Percentiles rank a stretch among this genome's conserved stretches.
These are phyloP conservation scores for Fusarium subtropicale DNA, from an alignment of 2,329 filamentous ascomycete genomes.

Conservation along the genomic window DNA sequence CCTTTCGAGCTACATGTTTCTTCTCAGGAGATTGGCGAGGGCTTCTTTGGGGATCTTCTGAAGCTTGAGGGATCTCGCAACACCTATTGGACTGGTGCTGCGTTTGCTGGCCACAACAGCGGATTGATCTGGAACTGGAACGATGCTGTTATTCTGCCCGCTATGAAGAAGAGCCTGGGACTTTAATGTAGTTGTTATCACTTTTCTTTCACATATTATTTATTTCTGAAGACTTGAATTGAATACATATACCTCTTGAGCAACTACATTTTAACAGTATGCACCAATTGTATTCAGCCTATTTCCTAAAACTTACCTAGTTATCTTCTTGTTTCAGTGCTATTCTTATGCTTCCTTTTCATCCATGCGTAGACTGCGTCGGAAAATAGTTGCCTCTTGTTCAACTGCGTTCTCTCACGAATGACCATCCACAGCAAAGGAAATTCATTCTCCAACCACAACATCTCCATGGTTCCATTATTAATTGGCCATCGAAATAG, in stretches of 20 bases:
- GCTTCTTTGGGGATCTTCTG: slow-evolving; percentile 29
- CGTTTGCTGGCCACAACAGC: slow-evolving; percentile 40
- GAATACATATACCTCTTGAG: not conserved
- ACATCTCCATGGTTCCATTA: accelerated
- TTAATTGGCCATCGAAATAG: not conserved
- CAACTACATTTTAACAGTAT: not conserved
- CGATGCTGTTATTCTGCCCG: slow-evolving; percentile 28
- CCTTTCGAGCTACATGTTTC: slow-evolving; percentile 34
- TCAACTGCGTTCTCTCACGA: too few relatives aligned
- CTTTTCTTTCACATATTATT: not conserved
- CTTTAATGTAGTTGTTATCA: not conserved
- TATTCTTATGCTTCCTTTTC: accelerated
- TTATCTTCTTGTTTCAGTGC: not conserved
- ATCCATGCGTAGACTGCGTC: too few relatives aligned
- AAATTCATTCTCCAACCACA: not conserved
- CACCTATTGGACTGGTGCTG: slow-evolving; percentile 41
- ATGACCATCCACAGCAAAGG: too few relatives aligned
- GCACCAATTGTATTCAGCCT: accelerated
- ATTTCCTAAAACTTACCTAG: not conserved
- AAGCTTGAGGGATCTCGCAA: slow-evolving; percentile 23
- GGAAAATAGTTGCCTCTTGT: too few relatives aligned
- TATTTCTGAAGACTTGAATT: not conserved
- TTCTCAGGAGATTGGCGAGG: not conserved
- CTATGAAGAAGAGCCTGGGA: slow-evolving; percentile 31
- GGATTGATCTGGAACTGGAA: slow-evolving; percentile 40